Conservation (phyloP, 192 early-diverging fungal species). For the Podila clonocystis region DNA sequence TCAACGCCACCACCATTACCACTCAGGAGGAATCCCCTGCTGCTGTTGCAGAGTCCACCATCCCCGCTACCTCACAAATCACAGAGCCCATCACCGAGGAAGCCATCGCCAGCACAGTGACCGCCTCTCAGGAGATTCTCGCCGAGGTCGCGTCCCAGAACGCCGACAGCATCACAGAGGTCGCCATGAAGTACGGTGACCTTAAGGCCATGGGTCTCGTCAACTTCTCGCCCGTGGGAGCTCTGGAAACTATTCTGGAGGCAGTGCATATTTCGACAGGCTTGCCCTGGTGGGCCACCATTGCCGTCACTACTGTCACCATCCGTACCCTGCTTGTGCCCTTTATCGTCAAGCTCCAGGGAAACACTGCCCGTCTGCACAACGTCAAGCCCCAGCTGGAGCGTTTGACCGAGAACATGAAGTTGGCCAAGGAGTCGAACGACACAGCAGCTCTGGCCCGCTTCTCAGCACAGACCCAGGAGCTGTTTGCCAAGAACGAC, state of each 20-base stretch:
- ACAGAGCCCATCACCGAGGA: slow-evolving; percentile 38
- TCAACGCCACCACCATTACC: slow-evolving; percentile 2
- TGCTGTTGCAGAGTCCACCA: slow-evolving; percentile 6
- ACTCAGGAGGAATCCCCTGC: slow-evolving; percentile 8
- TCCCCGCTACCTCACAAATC: slow-evolving; percentile 41
- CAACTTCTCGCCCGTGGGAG: slow-evolving; percentile 75
- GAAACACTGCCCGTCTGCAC: slow-evolving; percentile 71
- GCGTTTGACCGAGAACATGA: slow-evolving; percentile 73
- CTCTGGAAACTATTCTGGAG: slow-evolving; percentile 79
- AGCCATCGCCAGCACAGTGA: slow-evolving; percentile 18
- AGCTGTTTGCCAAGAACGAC: slow-evolving; percentile 74
- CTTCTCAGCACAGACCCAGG: slow-evolving; percentile 53
- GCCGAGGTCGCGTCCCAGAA: slow-evolving; percentile 44
- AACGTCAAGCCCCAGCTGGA: slow-evolving; percentile 79
- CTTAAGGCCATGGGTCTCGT: slow-evolving; percentile 84
- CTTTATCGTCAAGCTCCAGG: slow-evolving; percentile 75
- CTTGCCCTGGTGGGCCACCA: slow-evolving; percentile 96
- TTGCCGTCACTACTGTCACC: slow-evolving; percentile 71
- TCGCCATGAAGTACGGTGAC: slow-evolving; percentile 85
- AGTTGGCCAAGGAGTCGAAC: slow-evolving; percentile 59
- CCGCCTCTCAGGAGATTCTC: slow-evolving; percentile 18
- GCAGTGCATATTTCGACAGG: slow-evolving; percentile 82
- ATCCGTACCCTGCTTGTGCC: slow-evolving; percentile 80
- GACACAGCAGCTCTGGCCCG: slow-evolving; percentile 65
- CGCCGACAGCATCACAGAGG: slow-evolving; percentile 54